Evolutionary conservation across 2,329 filamentous ascomycete species (phyloP), one percentile per base, ranked within the genome.

Genomic region (Hysterium pulicare): DNA sequence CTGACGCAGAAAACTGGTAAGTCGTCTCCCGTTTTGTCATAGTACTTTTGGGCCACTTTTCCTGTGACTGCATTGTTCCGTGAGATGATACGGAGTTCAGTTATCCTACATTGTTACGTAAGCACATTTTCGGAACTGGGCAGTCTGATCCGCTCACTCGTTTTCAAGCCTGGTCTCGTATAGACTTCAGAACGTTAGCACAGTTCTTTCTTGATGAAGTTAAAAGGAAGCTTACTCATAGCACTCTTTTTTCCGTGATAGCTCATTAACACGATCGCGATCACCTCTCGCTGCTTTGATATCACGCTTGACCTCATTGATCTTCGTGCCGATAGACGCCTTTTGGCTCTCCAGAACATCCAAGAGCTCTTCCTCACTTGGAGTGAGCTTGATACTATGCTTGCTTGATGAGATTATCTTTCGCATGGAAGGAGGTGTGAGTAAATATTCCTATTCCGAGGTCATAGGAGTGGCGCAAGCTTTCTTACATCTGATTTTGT

Each of bases 1-100:
- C 46, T 50, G 1, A 58, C 45, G n/a, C 55, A 58, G 21, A 50
- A 58, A 0, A 50, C 24, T 3, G 53, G 47, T 1, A 49, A 45
- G 0, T 44, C 42, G 20, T 53, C 50, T 8, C 37, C 40, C 2
- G 48, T 48, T 19, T 48, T 41, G 7, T 31, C 15, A 3, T 42
- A 47, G 19, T 58, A 58, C 2, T 49, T 50, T 2, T 47, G 19
- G 1, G 15, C 31, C 10, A 51, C 11, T 5, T 16, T 32, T 3
- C 35, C 34, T 1, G 33, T 38, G 9, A 57, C 49, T 17, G 48
- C 38, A 5, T 39, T 41, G 13, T 47, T 58, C 1, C 50, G 49
- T 6, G 49, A 10, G 5, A 32, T 28, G 15, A 36, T 44, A 5
- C 43, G 44, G 11, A 8, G 22, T 33, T 11, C 32, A n/a, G n/a